Evolutionary conservation across 306 rosid genomes (phyloP), one percentile per base, ranked within the genome.

Genomic region (Castanospermum australe): DNA sequence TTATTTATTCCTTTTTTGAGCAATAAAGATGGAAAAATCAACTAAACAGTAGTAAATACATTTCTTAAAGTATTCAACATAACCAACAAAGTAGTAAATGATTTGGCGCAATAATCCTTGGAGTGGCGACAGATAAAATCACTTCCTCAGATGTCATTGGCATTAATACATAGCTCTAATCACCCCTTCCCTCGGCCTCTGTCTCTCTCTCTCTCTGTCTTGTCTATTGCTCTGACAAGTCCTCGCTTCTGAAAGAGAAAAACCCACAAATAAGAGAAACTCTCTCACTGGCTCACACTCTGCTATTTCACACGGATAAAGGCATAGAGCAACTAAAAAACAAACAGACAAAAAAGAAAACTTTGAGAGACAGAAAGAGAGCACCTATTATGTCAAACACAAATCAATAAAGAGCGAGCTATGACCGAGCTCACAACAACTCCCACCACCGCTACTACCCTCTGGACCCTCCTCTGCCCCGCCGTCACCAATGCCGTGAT

Each of bases 331-430:
- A 51, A 9, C 65, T 33, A n/a, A n/a, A n/a, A 44, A 54, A 47
- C 77, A 33, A 73, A 78, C 61, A 79, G 77, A 73, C 81, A 73
- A 83, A n/a, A n/a, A 56, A 78, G 36, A 83, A 72, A 79, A 52
- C 45, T 17, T 70, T n/a, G n/a, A n/a, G n/a, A n/a, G n/a, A n/a
- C n/a, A 15, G n/a, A n/a, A n/a, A 52, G 48, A 50, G 11, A 36
- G 12, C 50, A 63, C 67, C 35, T 11, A 75, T 39, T 9, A 81
- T 86, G 89, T 56, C 79, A 56, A 75, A 56, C 66, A 73, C 78
- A 48, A 76, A 83, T 59, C 61, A 84, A 48, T 51, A 68, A n/a
- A n/a, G n/a, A 36, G 24, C 84, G 9, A 70, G 85, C 87, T 41
- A 82, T 83, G 89, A 79, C 66, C 85, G 67, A 71, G 45, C n/a